Evolutionary conservation across 352 stramenopile species (phyloP), one percentile per base, ranked within the genome.

Genomic region (Pythium dissotocum): DNA sequence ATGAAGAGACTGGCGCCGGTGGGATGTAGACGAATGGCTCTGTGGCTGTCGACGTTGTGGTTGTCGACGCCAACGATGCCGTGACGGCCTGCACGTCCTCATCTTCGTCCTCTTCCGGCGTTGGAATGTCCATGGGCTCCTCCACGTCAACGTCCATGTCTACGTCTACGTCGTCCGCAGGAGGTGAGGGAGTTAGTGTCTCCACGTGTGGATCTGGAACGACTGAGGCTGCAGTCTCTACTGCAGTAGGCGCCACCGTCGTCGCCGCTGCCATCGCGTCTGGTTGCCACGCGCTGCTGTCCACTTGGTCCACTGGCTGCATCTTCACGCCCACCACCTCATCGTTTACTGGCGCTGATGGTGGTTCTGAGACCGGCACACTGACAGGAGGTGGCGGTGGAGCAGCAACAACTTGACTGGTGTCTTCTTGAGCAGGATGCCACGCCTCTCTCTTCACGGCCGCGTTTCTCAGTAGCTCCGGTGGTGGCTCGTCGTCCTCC

Each of bases 91-190:
- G 60, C 33, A 69, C 46, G 4, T 73, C 62, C 21, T 69, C 66
- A 18, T 73, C 53, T 12, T 75, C 59, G 26, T 72, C 71, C 44
- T 66, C 66, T 24, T 80, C 52, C 2, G 70, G 58, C 21, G 80
- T 70, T 30, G 65, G 56, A 28, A 81, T 67, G 35, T 80, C 70
- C 30, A 75, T 65, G 2, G 78, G 65, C 6, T 80, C 72, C 55
- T 82, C 82, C 18, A 76, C 68, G 38, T 85, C 77, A 30, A 85
- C 55, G n/a, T 65, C 55, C 10, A 66, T 57, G 12, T n/a, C 49
- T 2, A 40, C 33, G 7, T 35, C 46, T 18, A 58, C 44, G 18
- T 65, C 28, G 28, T 30, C 28, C 2, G 28, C 28, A 30, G 33
- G 8, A 35, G 18, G 16, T 18, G 10, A 9, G 0, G 38, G 38